These are phyloP conservation scores for Euphorbia lathyris DNA, from an alignment of 345 rosid genomes.

Conservation along the genomic window DNA sequence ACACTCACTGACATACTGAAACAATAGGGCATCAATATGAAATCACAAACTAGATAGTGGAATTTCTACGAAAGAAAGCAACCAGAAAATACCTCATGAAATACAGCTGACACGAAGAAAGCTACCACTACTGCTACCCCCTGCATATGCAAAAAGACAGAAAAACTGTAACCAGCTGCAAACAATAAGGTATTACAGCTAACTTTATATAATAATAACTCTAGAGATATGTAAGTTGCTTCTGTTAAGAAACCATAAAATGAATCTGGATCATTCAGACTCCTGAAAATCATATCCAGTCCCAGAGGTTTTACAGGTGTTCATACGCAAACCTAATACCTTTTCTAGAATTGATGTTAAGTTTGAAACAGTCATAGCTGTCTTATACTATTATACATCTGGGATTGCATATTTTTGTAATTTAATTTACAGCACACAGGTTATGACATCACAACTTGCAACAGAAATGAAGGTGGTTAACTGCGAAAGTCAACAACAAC, in stretches of 20 bases:
- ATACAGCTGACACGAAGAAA: constrained; percentile 84
- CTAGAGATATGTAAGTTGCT: background rate
- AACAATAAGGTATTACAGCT: background rate
- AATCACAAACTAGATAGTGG: background rate
- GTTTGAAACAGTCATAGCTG: background rate
- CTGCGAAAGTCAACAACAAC: too few species aligned
- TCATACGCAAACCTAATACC: background rate
- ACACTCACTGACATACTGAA: background rate
- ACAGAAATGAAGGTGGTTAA: background rate
- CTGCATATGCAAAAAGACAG: constrained; percentile 32
- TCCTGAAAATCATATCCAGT: too few species aligned
- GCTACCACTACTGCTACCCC: constrained; percentile 62
- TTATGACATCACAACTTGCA: background rate
- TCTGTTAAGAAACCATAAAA: background rate
- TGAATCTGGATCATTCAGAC: too few species aligned
- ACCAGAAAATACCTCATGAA: constrained; percentile 72
- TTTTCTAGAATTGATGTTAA: background rate
- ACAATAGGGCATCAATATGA: background rate
- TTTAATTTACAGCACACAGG: background rate
- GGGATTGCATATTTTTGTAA: background rate
- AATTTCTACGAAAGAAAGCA: background rate
- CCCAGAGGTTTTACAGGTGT: too few species aligned
- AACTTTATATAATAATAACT: background rate
- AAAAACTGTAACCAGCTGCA: background rate
- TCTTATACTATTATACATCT: background rate